Conservation (phyloP, 116 monocot species). For the Posidonia oceanica region DNA sequence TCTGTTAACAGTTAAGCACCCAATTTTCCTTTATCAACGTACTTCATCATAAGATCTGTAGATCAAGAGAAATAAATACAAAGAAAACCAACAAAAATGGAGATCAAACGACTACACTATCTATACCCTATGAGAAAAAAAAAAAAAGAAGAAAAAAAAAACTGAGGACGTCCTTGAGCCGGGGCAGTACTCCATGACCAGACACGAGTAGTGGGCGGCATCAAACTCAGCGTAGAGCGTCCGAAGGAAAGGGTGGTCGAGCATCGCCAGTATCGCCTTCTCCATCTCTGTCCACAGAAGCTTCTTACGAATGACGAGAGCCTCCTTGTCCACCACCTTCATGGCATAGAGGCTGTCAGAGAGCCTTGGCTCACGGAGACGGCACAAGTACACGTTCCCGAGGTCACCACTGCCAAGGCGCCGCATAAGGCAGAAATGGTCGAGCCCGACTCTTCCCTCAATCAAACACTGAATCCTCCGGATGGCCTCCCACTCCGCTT, state of each 20-base stretch:
- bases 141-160: too few relatives aligned
- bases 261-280: conserved; percentile 39
- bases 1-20: too few relatives aligned
- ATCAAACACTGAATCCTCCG: conserved; percentile 27
- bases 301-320: conserved; percentile 33
- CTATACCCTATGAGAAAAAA: too few relatives aligned
- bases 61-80: too few relatives aligned
- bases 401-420: conserved; percentile 68
- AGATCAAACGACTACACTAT: too few relatives aligned
- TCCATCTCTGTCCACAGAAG: conserved; percentile 38
- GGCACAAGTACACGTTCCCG: conserved; percentile 74
- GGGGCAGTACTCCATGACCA: conserved; percentile 57
- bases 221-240: conserved; percentile 42
- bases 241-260: too few relatives aligned
- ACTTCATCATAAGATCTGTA: too few relatives aligned
- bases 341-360: conserved; percentile 31
- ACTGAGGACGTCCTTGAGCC: too few relatives aligned
- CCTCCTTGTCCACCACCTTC: too few relatives aligned
- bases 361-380: conserved; percentile 4
- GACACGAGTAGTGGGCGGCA: conserved; percentile 40
- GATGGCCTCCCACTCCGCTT: conserved; percentile 52
- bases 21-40: too few relatives aligned
- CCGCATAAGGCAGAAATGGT: conserved; percentile 39
- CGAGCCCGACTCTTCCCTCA: too few relatives aligned
- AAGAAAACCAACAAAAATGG: too few relatives aligned